A percentile compares a stretch with the other conserved stretches of the same genome.
phyloP scores from a whole-genome alignment of 1,284 basidiomycete genomes.

The Boletus hoseneyae region DNA sequence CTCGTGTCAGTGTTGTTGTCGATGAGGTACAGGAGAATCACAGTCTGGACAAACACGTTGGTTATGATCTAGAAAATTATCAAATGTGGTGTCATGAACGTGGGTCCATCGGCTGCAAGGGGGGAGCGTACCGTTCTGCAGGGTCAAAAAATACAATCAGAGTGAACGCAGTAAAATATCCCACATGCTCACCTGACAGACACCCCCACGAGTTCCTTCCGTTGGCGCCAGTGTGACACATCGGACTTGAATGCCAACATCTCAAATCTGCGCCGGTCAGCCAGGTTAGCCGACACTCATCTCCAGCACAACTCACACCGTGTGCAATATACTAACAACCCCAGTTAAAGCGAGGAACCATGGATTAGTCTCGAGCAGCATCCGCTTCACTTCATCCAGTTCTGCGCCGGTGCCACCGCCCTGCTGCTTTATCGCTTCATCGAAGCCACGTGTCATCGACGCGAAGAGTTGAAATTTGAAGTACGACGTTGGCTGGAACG shows the following conservation, averaged over 20 bases:
- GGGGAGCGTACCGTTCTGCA: conserved; percentile 41
- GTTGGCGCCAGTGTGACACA: conserved; percentile 92
- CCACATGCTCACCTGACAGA: conserved; percentile 59
- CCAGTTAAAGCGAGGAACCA: conserved; percentile 83
- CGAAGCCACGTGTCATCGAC: conserved; percentile 77
- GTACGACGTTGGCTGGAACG: conserved; percentile 82
- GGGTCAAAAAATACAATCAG: conserved; percentile 15
- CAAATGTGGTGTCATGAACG: conserved; percentile 11
- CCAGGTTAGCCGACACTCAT: background rate
- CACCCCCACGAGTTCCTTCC: conserved; percentile 83
- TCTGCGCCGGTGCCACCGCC: conserved; percentile 63
- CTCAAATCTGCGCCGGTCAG: conserved; percentile 63
- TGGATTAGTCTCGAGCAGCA: conserved; percentile 92
- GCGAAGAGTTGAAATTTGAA: conserved; percentile 85
- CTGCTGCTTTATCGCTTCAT: conserved; percentile 75
- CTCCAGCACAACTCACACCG: conserved; percentile 54
- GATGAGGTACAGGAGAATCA: conserved; percentile 90
- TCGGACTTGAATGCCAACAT: conserved; percentile 94
- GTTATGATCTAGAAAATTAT: conserved; percentile 67
- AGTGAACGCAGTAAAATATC: conserved; percentile 7
- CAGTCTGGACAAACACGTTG: conserved; percentile 88
- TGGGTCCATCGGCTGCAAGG: conserved; percentile 12
- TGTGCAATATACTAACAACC: conserved; percentile 83
- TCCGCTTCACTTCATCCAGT: conserved; percentile 90
- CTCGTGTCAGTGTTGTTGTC: conserved; percentile 95